Evolutionary conservation across 106 monocot genomes (phyloP).

Genomic region (Xerophyta viscosa): DNA sequence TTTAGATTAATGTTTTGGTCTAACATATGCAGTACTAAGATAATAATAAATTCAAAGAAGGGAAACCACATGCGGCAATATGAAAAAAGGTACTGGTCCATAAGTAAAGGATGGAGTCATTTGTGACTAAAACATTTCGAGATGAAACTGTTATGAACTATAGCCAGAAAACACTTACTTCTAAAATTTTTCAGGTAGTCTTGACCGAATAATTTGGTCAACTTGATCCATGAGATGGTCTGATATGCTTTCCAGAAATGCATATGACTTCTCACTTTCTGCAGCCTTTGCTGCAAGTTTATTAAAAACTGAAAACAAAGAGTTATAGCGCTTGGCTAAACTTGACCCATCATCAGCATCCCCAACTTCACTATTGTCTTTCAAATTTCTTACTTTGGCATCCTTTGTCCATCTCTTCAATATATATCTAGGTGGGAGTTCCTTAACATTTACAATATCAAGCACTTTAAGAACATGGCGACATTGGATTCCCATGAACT

Average conservation of each 20-base stretch:
- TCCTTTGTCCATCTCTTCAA: constrained; percentile 28
- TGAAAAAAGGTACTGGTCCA: too few species aligned
- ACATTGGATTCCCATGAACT: constrained; percentile 24
- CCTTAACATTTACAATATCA: constrained; percentile 26
- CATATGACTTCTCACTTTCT: constrained; percentile 25
- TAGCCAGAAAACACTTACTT: too few species aligned
- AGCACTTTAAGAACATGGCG: constrained; percentile 32
- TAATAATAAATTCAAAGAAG: too few species aligned
- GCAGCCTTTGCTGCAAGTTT: constrained; percentile 35
- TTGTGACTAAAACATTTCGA: too few species aligned
- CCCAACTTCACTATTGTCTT: not conserved
- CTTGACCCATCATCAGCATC: not conserved
- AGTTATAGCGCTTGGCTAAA: constrained; percentile 12
- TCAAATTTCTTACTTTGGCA: constrained; percentile 4
- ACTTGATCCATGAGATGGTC: constrained; percentile 35
- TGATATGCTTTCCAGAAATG: constrained; percentile 21
- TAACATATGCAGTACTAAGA: too few species aligned
- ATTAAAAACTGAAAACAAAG: constrained; percentile 21
- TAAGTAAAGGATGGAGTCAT: too few species aligned
- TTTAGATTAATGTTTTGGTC: too few species aligned
- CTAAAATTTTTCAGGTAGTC: constrained; percentile 13
- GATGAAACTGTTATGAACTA: too few species aligned
- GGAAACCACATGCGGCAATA: too few species aligned
- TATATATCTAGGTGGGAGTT: constrained; percentile 20
- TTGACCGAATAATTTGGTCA: constrained; percentile 17